Percentiles rank a stretch among this genome's conserved stretches.
phyloP scores from a whole-genome alignment of 1,284 basidiomycete species.

The Hemileia vastatrix region DNA sequence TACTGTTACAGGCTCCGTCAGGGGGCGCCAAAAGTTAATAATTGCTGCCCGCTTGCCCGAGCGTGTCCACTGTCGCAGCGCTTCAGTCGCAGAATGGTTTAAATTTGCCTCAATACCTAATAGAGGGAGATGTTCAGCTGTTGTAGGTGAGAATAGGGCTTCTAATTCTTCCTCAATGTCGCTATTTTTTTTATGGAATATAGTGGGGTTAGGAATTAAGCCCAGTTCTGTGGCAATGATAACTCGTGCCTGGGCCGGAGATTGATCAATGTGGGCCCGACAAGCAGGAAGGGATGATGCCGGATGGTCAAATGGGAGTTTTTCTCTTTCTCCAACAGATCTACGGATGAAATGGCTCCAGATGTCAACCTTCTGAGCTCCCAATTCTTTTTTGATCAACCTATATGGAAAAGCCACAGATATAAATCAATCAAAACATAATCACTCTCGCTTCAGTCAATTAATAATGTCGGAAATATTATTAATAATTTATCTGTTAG shows the following conservation, averaged over 20 bases:
- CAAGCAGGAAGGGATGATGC: not conserved
- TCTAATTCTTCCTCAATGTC: too few species aligned
- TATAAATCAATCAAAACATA: too few species aligned
- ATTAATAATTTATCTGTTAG: too few species aligned
- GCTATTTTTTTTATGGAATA: too few species aligned
- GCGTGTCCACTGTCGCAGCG: not conserved
- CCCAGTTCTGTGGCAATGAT: not conserved
- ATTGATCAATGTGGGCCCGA: not conserved
- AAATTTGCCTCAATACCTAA: too few species aligned
- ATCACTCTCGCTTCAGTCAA: too few species aligned
- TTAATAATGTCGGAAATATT: too few species aligned
- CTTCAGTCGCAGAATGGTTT: not conserved
- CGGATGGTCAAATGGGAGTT: not conserved
- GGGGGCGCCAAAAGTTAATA: not conserved
- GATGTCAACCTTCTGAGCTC: not conserved
- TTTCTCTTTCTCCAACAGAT: not conserved
- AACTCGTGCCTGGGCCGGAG: not conserved
- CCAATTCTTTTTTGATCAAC: not conserved
- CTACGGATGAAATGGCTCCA: not conserved
- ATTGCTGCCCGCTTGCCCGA: not conserved
- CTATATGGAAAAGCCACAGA: too few species aligned
- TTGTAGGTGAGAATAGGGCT: too few species aligned
- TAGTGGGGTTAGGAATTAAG: too few species aligned
- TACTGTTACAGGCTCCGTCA: not conserved
- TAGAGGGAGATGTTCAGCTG: too few species aligned